Evolutionary conservation across 1,284 basidiomycete species (phyloP).

Genomic region (Puccinia horiana): DNA sequence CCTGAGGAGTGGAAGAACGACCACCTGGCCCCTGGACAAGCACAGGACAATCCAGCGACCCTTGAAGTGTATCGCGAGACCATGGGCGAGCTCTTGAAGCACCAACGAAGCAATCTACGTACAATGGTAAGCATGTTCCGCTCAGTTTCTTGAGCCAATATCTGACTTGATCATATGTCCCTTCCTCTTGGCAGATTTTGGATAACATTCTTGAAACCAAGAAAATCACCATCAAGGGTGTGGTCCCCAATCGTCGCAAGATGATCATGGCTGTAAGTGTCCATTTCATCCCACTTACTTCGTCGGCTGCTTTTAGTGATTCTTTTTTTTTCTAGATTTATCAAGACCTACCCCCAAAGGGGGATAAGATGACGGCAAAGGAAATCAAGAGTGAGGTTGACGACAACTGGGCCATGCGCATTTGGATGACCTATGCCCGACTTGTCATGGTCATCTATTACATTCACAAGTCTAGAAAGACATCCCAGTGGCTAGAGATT

Average conservation of each 20-base stretch:
- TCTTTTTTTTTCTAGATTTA: not conserved
- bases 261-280: conserved; percentile 3
- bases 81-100: not conserved
- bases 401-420: not conserved
- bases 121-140: not conserved
- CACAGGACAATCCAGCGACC: not conserved
- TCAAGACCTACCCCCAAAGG: not conserved
- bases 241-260: not conserved
- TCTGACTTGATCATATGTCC: no score
- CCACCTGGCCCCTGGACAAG: not conserved
- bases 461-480: not conserved
- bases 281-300: not conserved
- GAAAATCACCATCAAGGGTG: not conserved
- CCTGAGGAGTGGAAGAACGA: not conserved
- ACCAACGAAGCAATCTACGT: not conserved
- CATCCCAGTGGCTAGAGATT: not conserved
- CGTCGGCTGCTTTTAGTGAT: not conserved
- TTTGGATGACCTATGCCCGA: not conserved
- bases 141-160: not conserved
- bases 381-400: not conserved
- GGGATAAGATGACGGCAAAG: not conserved
- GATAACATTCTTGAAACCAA: not conserved
- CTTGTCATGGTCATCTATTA: not conserved
- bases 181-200: not conserved
- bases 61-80: not conserved